Percentiles rank a stretch among this genome's conserved stretches.
Conservation (phyloP, 306 rosid species). For the Sindora glabra region DNA sequence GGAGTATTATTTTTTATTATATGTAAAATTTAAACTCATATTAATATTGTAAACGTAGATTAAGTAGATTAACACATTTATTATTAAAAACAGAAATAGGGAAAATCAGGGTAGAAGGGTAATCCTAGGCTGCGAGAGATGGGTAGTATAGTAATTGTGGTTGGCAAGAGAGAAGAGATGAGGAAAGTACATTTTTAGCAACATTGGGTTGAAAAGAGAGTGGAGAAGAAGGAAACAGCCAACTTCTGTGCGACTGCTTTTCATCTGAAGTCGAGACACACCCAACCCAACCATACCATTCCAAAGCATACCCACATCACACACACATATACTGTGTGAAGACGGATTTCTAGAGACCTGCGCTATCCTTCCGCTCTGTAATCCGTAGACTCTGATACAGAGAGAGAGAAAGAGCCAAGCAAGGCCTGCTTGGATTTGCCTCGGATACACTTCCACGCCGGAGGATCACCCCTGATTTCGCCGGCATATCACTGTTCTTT, state of each 20-base stretch:
- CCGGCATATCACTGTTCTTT: constrained; percentile 4
- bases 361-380: no score
- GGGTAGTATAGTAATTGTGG: constrained; percentile 23
- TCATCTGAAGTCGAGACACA: not conserved
- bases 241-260: constrained; percentile 5
- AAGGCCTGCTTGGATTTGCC: not conserved
- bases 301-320: not conserved
- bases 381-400: no score
- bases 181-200: constrained; percentile 33
- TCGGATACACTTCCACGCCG: not conserved
- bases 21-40: no score
- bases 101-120: not conserved
- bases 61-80: no score
- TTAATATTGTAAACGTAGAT: no score
- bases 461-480: not conserved
- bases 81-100: not conserved
- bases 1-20: no score
- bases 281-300: no score
- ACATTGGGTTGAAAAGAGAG: constrained; percentile 23
- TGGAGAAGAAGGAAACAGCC: constrained; percentile 17
- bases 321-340: not conserved
- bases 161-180: not conserved
- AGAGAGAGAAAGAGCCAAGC: not conserved
- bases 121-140: not conserved
- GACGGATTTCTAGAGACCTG: no score